These are phyloP conservation scores for Pouteria campechiana DNA, from an alignment of 179 eudicot genomes.

Conservation along the genomic window DNA sequence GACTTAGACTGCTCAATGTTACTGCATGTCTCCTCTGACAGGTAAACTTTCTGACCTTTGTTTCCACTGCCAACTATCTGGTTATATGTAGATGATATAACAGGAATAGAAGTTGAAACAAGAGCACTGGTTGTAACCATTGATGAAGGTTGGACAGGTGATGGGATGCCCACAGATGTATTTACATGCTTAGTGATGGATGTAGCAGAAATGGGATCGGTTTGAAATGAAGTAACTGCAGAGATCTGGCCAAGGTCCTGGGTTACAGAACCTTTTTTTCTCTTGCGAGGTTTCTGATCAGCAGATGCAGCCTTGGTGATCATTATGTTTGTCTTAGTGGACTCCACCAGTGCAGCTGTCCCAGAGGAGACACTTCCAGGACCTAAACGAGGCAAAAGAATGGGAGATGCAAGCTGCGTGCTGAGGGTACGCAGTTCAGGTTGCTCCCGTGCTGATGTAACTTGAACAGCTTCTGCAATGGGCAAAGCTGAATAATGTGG, in stretches of 20 bases:
- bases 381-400: conserved; percentile 22
- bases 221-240: conserved; percentile 7
- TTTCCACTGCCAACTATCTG: too few species aligned
- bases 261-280: conserved; percentile 54
- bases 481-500: conserved; percentile 38
- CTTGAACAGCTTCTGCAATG: conserved; percentile 51
- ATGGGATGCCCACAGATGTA: conserved; percentile 23
- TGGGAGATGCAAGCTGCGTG: conserved; percentile 33
- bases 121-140: too few species aligned
- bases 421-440: too few species aligned
- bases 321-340: conserved; percentile 10
- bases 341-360: conserved; percentile 26
- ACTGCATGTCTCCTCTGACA: conserved; percentile 27
- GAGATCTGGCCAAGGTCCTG: conserved; percentile 2
- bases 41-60: conserved; percentile 17
- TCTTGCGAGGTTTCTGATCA: conserved; percentile 65
- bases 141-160: too few species aligned
- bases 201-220: conserved; percentile 7
- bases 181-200: conserved; percentile 10
- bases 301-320: too few species aligned
- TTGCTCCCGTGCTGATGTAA: conserved; percentile 44
- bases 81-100: too few species aligned
- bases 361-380: conserved; percentile 24
- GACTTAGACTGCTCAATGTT: conserved; percentile 67
- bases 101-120: too few species aligned